phyloP scores from a whole-genome alignment of 768 basidiomycete genomes.

The Tricholoma flavovirens region DNA sequence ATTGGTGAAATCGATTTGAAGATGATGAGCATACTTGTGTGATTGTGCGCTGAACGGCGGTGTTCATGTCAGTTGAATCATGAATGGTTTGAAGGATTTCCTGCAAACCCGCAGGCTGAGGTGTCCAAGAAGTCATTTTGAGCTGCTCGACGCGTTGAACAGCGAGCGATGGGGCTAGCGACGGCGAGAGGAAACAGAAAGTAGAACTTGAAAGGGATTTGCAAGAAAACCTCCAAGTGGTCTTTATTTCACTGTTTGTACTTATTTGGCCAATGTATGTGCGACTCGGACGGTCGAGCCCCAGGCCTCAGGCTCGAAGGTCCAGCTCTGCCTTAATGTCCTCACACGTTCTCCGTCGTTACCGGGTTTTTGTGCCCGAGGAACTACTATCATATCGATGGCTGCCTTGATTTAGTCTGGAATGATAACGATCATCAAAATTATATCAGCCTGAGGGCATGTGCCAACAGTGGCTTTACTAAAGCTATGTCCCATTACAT shows the following conservation, averaged over 20 bases:
- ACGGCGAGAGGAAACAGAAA: constrained; percentile 18
- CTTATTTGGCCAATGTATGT: constrained; percentile 18
- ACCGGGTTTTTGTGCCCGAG: neutral
- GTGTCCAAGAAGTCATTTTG: constrained; percentile 74
- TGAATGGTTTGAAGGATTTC: constrained; percentile 91
- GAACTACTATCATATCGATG: too few species aligned
- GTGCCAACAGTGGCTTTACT: neutral
- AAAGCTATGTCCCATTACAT: neutral
- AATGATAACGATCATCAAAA: neutral
- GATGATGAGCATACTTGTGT: constrained; percentile 57
- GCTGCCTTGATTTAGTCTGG: too few species aligned
- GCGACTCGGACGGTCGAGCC: constrained; percentile 3
- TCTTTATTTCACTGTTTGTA: constrained; percentile 20
- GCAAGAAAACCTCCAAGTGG: constrained; percentile 6
- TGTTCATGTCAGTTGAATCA: constrained; percentile 78
- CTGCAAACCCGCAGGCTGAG: constrained; percentile 79
- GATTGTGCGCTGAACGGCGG: constrained; percentile 72
- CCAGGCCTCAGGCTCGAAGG: too few species aligned
- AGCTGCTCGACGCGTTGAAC: constrained; percentile 33
- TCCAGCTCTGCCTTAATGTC: neutral
- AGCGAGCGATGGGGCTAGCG: constrained; percentile 16
- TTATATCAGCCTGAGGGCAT: neutral
- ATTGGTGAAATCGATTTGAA: constrained; percentile 13
- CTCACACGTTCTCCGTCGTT: neutral
- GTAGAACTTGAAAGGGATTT: constrained; percentile 17